Conservation (phyloP, 2,329 filamentous ascomycete genomes). For the Nothophaeocryptopus gaeumannii region DNA sequence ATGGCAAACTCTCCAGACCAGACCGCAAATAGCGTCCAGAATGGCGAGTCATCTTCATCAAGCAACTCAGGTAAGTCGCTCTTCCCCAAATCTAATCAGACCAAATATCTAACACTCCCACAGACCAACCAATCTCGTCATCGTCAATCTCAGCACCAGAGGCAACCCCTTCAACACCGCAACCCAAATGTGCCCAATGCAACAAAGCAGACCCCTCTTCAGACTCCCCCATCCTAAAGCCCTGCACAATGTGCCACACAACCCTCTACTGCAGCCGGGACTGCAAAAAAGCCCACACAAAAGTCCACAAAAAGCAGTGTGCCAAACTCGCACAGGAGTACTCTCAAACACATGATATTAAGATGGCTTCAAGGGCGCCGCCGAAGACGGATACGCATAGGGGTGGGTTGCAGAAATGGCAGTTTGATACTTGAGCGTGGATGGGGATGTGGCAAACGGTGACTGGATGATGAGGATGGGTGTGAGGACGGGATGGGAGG, state of each 20-base stretch:
- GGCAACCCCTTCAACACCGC: background rate
- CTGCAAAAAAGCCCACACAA: constrained; percentile 41
- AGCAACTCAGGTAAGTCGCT: no score
- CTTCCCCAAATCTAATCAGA: no score
- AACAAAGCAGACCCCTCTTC: constrained; percentile 16
- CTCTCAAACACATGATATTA: constrained; percentile 38
- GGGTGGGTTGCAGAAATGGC: constrained; percentile 42
- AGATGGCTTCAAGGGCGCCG: constrained; percentile 37
- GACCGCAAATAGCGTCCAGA: no score
- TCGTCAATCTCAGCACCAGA: background rate
- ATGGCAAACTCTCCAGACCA: no score
- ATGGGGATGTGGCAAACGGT: no score
- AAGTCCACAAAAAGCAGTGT: constrained; percentile 42
- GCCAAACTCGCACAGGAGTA: constrained; percentile 40
- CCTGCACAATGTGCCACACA: constrained; percentile 41
- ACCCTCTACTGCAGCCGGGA: constrained; percentile 41
- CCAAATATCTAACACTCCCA: no score
- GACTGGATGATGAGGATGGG: no score
- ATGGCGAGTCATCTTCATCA: no score
- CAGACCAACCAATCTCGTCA: background rate
- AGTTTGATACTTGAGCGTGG: constrained; percentile 34
- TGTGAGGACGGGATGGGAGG: no score
- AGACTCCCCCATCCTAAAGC: constrained; percentile 29
- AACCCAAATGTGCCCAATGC: constrained; percentile 15
- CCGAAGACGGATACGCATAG: constrained; percentile 34